Evolutionary conservation across 2,329 filamentous ascomycete genomes (phyloP).

Genomic region (Fusarium agapanthi): DNA sequence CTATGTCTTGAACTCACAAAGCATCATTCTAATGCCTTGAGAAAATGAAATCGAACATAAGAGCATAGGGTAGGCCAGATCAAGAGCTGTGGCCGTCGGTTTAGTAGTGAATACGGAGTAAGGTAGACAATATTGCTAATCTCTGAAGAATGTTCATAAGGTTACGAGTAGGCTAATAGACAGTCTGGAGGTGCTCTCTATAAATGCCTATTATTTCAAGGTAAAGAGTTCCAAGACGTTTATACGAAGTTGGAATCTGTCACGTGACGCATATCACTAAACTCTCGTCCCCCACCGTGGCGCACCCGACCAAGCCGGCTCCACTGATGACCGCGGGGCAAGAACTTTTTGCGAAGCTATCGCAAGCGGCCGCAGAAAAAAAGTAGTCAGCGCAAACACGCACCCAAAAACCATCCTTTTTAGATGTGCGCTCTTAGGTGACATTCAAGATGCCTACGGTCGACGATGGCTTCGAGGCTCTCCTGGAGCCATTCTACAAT

Average conservation of each 20-base stretch:
- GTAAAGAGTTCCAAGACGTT: neutral
- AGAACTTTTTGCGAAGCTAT: constrained; percentile 47
- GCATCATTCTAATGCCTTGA: neutral
- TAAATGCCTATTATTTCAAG: neutral
- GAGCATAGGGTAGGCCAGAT: neutral
- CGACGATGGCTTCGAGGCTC: constrained; percentile 72
- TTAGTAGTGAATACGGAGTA: neutral
- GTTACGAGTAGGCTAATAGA: neutral
- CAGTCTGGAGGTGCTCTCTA: neutral
- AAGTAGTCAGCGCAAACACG: constrained; percentile 28
- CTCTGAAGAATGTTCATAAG: neutral
- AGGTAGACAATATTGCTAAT: neutral
- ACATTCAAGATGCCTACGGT: constrained; percentile 59
- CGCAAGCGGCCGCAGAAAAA: constrained; percentile 36
- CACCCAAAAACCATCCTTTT: constrained; percentile 18
- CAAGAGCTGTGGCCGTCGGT: neutral
- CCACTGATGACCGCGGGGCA: constrained; percentile 44
- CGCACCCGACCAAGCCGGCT: constrained; percentile 35
- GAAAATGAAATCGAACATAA: neutral
- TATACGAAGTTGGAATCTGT: neutral
- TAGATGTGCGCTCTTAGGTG: constrained; percentile 47
- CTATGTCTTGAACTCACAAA: neutral
- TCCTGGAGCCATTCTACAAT: constrained; percentile 73
- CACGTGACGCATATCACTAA: constrained; percentile 37
- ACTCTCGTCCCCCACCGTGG: constrained; percentile 44